phyloP scores from a whole-genome alignment of 1,284 basidiomycete genomes.

The Caloboletus firmus region DNA sequence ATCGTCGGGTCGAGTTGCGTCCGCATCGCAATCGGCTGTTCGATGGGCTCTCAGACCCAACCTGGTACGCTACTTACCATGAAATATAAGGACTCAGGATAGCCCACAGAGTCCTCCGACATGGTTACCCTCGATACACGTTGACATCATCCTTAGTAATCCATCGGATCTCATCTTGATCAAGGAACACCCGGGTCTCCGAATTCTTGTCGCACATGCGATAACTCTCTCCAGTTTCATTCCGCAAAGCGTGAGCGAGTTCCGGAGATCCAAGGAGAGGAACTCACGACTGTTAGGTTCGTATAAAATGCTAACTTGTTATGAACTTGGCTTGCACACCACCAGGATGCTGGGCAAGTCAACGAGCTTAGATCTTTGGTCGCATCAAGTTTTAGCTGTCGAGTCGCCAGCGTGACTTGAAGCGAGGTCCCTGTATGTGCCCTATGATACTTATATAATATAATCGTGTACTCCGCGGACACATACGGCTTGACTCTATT shows the following conservation, averaged over 20 bases:
- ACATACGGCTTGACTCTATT: no score
- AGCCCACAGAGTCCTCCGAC: no score
- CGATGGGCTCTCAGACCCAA: neutral
- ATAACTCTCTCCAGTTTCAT: neutral
- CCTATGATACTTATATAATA: no score
- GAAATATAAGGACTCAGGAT: neutral
- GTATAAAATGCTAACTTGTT: neutral
- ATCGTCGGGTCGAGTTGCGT: neutral
- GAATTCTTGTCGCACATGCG: neutral
- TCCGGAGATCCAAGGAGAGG: neutral
- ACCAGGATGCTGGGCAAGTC: no score
- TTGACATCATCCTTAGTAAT: no score
- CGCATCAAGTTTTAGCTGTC: neutral
- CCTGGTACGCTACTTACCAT: neutral
- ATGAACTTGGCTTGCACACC: neutral
- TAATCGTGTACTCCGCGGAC: no score
- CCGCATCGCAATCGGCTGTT: neutral
- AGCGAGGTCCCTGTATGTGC: no score
- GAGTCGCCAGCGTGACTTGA: no score
- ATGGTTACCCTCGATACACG: no score
- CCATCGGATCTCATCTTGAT: neutral
- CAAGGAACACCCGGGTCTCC: neutral
- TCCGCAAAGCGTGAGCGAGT: neutral
- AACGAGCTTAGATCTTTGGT: no score
- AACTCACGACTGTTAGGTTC: neutral